Conservation (phyloP, 768 basidiomycete species). For the Podaxis rugospora region DNA sequence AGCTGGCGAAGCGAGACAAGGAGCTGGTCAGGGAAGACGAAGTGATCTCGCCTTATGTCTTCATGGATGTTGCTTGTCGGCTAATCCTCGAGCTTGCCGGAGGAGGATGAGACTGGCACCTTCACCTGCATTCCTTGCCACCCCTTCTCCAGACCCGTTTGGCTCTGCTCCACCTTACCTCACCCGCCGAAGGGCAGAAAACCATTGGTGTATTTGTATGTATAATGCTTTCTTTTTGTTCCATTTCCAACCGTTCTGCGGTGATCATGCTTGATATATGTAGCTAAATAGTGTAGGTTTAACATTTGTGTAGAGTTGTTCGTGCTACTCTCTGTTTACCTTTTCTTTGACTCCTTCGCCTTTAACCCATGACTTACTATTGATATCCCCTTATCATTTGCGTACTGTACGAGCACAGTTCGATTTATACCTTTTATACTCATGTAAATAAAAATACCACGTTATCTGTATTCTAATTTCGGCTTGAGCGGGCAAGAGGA, state of each 20-base stretch:
- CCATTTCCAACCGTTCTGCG: background rate
- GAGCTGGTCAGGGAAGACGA: conserved; percentile 52
- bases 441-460: background rate
- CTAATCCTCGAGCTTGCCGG: conserved; percentile 93
- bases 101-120: conserved; percentile 30
- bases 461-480: no score
- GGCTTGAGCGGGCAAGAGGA: no score
- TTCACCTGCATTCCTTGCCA: background rate
- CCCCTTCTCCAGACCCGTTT: background rate
- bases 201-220: conserved; percentile 1
- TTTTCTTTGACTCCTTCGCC: no score
- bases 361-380: no score
- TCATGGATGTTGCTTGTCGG: conserved; percentile 93
- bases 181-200: background rate
- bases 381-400: no score
- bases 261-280: background rate
- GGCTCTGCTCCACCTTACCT: background rate
- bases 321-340: no score
- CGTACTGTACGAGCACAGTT: no score
- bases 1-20: conserved; percentile 36
- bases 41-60: conserved; percentile 84
- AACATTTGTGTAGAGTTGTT: no score
- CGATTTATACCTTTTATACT: background rate
- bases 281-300: background rate
- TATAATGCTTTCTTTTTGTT: background rate